phyloP scores from a whole-genome alignment of 345 rosid species.

The Rhodomyrtus tomentosa region DNA sequence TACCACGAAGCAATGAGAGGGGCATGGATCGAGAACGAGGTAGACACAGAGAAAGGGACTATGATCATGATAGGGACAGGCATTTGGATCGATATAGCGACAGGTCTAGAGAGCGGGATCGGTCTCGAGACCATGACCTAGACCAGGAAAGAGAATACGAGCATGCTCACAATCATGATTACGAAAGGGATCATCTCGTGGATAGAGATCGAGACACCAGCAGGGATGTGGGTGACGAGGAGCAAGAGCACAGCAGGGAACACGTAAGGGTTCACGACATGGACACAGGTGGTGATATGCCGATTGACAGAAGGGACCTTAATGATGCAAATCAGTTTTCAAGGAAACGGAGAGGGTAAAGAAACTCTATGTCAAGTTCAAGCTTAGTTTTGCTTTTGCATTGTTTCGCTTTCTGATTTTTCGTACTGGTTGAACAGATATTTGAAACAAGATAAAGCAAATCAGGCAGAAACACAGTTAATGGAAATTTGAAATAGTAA shows the following conservation, averaged over 20 bases:
- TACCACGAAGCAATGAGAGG: slow-evolving; percentile 18
- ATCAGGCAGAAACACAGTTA: not conserved
- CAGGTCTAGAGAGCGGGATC: slow-evolving; percentile 47
- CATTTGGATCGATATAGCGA: slow-evolving; percentile 31
- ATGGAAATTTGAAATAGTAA: not conserved
- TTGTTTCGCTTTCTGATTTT: not conserved
- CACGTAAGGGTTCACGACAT: slow-evolving; percentile 13
- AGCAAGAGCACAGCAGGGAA: slow-evolving; percentile 22
- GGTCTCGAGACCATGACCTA: slow-evolving; percentile 32
- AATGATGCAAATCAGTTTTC: slow-evolving; percentile 20
- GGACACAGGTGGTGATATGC: slow-evolving; percentile 25
- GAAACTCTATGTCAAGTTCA: not conserved
- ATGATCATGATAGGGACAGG: slow-evolving; percentile 25
- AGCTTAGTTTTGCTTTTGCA: not conserved
- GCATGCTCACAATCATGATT: slow-evolving; percentile 22
- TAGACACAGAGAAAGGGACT: slow-evolving; percentile 42
- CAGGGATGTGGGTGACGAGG: slow-evolving; percentile 24
- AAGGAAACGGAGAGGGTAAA: slow-evolving; percentile 51
- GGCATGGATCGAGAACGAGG: slow-evolving; percentile 25
- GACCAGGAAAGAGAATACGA: slow-evolving; percentile 38
- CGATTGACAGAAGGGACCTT: slow-evolving; percentile 18
- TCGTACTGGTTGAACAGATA: not conserved
- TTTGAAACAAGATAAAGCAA: not conserved
- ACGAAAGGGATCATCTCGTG: slow-evolving; percentile 24
- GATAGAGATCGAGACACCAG: slow-evolving; percentile 36